Base-by-base conservation (phyloP, 768 basidiomycete genomes). In the Suillus brevipes region DNA sequence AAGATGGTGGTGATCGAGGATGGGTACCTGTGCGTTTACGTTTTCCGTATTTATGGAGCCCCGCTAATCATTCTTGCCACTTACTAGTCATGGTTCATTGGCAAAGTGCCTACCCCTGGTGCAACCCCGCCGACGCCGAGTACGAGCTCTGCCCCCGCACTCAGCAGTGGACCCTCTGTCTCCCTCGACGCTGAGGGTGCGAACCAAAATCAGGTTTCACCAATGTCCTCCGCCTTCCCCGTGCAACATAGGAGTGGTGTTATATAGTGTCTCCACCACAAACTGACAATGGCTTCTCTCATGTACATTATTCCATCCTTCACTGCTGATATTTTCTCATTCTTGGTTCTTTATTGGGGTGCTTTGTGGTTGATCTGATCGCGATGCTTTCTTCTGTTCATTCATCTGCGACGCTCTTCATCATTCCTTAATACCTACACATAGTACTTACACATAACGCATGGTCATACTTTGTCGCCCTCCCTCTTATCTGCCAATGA, bases 1-100 rank as follows among this genome's bases (percentile, higher is more conserved):
- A 97, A 73, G 90, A 92, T 16, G 89, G 89, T 25, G 97, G 97
- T 52, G 92, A 95, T 77, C 87, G 97, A 67, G 97, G 97, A 43
- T 99, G 97, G 97, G 94, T 97, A 28, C 96, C 96, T 7, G 89
- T 90, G 76, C 65, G 89, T 81, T 31, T 37, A 63, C 61, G 34
- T 45, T 66, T 49, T 52, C 45, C 5, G 62, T 45, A n/a, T 66
- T 63, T 20, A 40, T 20, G 28, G 18, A n/a, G 31, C 12, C 6
- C 5, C 18, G 40, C 40, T 59, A 40, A 47, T 62, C 50, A 5
- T 62, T 28, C 50, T 64, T 34, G 16, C 59, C 31, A 36, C 64
- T 62, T 59, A 58, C 13, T 69, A 91, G 83, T 95, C 94, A 28
- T 99, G 97, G 97, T 97, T 94, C 74, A 94, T 97, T 66, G 95